These are phyloP conservation scores for Cubamyces lactineus DNA, from an alignment of 768 basidiomycete genomes.

Conservation along the genomic window DNA sequence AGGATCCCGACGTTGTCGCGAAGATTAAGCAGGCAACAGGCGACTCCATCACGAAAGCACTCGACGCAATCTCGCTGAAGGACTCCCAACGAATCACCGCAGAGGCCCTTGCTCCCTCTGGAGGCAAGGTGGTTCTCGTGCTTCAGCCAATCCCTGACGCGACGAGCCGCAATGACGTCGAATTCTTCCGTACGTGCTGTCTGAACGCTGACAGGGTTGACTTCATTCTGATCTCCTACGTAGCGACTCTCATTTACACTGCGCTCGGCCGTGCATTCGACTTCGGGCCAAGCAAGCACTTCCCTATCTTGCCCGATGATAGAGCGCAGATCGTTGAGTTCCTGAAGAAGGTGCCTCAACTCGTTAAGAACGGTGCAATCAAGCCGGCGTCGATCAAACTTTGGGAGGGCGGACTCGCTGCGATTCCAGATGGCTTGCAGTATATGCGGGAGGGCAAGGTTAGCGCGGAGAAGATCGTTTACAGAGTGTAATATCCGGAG, in stretches of 20 bases:
- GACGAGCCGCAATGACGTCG: conserved; percentile 23
- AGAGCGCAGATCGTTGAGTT: conserved; percentile 24
- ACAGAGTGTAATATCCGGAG: conserved; percentile 13
- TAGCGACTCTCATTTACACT: conserved; percentile 21
- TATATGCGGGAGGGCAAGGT: conserved; percentile 34
- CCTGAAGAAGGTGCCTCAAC: conserved; percentile 21
- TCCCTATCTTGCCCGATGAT: conserved; percentile 18
- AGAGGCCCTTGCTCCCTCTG: conserved; percentile 5
- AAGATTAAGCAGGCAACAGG: conserved; percentile 34
- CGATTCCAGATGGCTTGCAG: conserved; percentile 25
- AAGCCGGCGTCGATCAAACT: conserved; percentile 28
- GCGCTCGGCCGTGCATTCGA: conserved; percentile 12
- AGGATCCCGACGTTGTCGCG: conserved; percentile 33
- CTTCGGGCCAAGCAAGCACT: conserved; percentile 9
- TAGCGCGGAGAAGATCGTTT: conserved; percentile 31
- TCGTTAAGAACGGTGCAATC: conserved; percentile 26
- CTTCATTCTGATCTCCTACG: not conserved
- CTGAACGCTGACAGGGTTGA: not conserved
- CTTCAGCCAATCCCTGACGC: conserved; percentile 7
- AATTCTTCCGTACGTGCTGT: conserved; percentile 20
- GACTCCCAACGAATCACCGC: conserved; percentile 24
- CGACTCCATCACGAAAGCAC: conserved; percentile 30
- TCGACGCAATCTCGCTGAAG: conserved; percentile 37
- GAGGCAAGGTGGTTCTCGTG: conserved; percentile 14
- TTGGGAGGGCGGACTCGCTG: conserved; percentile 27